Evolutionary conservation across 2,329 filamentous ascomycete genomes (phyloP).

Genomic region (Lasiodiplodia theobromae): DNA sequence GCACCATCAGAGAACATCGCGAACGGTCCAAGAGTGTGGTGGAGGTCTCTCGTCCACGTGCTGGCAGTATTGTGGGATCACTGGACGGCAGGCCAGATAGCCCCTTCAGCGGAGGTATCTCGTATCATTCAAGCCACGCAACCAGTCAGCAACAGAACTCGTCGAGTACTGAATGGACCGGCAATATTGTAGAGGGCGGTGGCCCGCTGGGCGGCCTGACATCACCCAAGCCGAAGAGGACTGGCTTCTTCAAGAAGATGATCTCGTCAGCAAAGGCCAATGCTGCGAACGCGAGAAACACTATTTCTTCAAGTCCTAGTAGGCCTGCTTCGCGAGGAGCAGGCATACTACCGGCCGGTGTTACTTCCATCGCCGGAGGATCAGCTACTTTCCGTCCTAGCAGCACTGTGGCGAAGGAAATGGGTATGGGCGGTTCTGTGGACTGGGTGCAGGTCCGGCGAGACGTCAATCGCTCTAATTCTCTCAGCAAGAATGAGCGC

Average conservation of each 20-base stretch:
- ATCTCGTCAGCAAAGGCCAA: slow-evolving; percentile 93
- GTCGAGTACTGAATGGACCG: slow-evolving; percentile 60
- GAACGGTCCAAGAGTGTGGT: slow-evolving; percentile 69
- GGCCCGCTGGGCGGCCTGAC: slow-evolving; percentile 79
- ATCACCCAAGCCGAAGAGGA: slow-evolving; percentile 77
- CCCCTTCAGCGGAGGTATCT: slow-evolving; percentile 72
- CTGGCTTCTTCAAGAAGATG: slow-evolving; percentile 94
- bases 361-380: slow-evolving; percentile 64
- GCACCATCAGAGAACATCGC: slow-evolving; percentile 29
- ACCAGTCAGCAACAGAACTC: slow-evolving; percentile 62
- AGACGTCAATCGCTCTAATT: slow-evolving; percentile 95
- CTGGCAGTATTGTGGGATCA: slow-evolving; percentile 44
- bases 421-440: slow-evolving; percentile 65
- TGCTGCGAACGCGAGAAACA: slow-evolving; percentile 86
- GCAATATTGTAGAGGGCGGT: slow-evolving; percentile 67
- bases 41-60: slow-evolving; percentile 52
- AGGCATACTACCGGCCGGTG: slow-evolving; percentile 52
- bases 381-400: slow-evolving; percentile 38
- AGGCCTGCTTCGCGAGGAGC: slow-evolving; percentile 47
- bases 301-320: slow-evolving; percentile 67
- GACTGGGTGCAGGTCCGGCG: slow-evolving; percentile 98
- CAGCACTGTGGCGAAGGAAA: slow-evolving; percentile 66
- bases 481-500: slow-evolving; percentile 86
- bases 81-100: slow-evolving; percentile 57
- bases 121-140: slow-evolving; percentile 88